Evolutionary conservation across 495 filamentous ascomycete species (phyloP), one percentile per base, ranked within the genome.

Genomic region (Talaromyces liani): DNA sequence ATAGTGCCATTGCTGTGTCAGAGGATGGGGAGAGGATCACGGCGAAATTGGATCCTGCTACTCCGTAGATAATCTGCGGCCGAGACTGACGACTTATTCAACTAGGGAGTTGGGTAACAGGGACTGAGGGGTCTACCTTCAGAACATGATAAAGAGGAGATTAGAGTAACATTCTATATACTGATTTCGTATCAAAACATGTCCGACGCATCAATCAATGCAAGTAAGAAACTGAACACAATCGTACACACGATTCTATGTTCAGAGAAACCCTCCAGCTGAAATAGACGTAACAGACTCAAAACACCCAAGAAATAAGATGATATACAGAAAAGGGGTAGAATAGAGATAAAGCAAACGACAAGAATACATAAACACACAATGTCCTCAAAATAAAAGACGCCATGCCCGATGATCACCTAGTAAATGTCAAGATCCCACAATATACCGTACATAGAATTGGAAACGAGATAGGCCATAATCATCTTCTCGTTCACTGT

Each of bases 351-450:
- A 56, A 56, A 24, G 20, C 22, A 56, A 9, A 16, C 3, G 53
- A 56, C n/a, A 56, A 27, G 53, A 56, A 56, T 25, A 25, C 53
- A 29, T 29, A 56, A 56, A 27, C 27, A 29, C 27, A 56, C 24
- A 56, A 29, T 56, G 53, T 29, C 53, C 53, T 56, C 27, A 56
- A 27, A 16, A 27, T 12, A 29, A 27, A 29, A 56, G 53, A 56
- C 53, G 53, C 53, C 53, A 56, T 56, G 53, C 53, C 53, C 27
- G 10, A 56, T 56, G 53, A 56, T 56, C 9, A 56, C 53, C 53
- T 10, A 56, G 53, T 29, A 56, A 56, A 22, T 56, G 22, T 56
- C 7, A 56, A 56, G 53, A 56, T 56, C 53, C 53, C 53, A 56
- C 22, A 56, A 56, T 20, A 56, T 56, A 56, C 53, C 10, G 24